Base-by-base conservation (phyloP, 2,329 filamentous ascomycete genomes). In the Nectriaceae sp. region DNA sequence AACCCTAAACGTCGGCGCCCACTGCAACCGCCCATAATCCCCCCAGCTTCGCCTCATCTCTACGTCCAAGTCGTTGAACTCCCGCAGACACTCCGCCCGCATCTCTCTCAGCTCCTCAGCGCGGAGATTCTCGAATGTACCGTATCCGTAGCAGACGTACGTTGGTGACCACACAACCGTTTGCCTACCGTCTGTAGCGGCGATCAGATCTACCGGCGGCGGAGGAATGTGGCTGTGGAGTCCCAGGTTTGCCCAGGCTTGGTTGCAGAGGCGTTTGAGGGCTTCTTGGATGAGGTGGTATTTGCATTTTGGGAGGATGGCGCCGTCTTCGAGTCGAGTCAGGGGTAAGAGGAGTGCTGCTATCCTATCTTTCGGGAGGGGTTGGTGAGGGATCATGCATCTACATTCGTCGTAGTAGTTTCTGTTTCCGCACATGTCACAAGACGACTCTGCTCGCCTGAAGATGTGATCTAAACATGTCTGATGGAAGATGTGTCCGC, bases 401-500 rank as follows among this genome's bases (percentile, higher is more conserved):
- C 33, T 15, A n/a, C 33, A 36, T 6, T 36, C 16, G 13, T 36
- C 16, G 16, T 36, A 36, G 11, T 10, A 5, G 16, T 36, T n/a
- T 6, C 13, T 5, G 8, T 10, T 15, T 16, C n/a, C 8, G 16
- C 33, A 36, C 8, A 36, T 6, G n/a, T 19, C 8, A 16, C 33
- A 36, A 16, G 33, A 5, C 13, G 8, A 6, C 16, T 10, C 33
- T 11, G 8, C 8, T n/a, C 33, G 13, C 5, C 6, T 11, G 33
- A 36, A 19, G 37, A n/a, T 5, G 2, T 3, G 5, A 1, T 19
- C 1, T 4, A 48, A 15, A 15, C 57, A 60, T 6, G 38, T 44
- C 11, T 20, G 33, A 5, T 56, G 54, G 24, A 60, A 58, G 18
- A 60, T 58, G 18, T 60, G 57, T 10, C 57, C 57, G 5, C 57